Conservation (phyloP, 2,329 filamentous ascomycete species). For the Ceratocystis papillata region DNA sequence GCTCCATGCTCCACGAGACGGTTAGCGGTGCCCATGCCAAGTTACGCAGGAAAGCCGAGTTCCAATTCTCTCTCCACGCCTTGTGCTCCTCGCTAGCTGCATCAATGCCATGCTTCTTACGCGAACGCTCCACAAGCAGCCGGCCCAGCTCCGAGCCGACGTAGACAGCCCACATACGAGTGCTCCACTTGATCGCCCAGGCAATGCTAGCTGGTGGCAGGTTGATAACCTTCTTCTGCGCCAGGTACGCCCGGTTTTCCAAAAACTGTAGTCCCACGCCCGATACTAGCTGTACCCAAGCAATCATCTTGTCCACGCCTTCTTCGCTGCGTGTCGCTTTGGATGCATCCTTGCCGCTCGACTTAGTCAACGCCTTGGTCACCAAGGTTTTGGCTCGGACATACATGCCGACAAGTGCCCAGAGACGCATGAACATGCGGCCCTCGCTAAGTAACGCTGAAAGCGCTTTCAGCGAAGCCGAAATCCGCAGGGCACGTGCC, state of each 20-base stretch:
- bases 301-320: slow-evolving; percentile 41
- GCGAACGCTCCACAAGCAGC: slow-evolving; percentile 41
- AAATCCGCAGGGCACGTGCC: slow-evolving; percentile 21
- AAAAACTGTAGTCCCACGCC: slow-evolving; percentile 63
- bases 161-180: slow-evolving; percentile 69
- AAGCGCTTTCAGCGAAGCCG: slow-evolving; percentile 46
- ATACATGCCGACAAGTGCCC: slow-evolving; percentile 65
- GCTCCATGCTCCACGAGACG: slow-evolving; percentile 67
- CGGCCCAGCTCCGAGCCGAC: slow-evolving; percentile 64
- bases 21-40: slow-evolving; percentile 71
- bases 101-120: slow-evolving; percentile 32
- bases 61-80: slow-evolving; percentile 45
- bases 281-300: slow-evolving; percentile 55
- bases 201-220: slow-evolving; percentile 47
- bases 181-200: slow-evolving; percentile 59
- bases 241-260: slow-evolving; percentile 75
- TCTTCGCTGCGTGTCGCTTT: slow-evolving; percentile 28
- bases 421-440: slow-evolving; percentile 63
- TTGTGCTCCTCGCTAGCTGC: slow-evolving; percentile 33
- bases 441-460: slow-evolving; percentile 58
- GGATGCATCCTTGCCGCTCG: slow-evolving; percentile 25
- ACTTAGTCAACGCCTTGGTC: slow-evolving; percentile 26
- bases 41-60: slow-evolving; percentile 57
- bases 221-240: slow-evolving; percentile 58
- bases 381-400: slow-evolving; percentile 50